phyloP scores from a whole-genome alignment of 306 rosid genomes.

The Urtica urens region DNA sequence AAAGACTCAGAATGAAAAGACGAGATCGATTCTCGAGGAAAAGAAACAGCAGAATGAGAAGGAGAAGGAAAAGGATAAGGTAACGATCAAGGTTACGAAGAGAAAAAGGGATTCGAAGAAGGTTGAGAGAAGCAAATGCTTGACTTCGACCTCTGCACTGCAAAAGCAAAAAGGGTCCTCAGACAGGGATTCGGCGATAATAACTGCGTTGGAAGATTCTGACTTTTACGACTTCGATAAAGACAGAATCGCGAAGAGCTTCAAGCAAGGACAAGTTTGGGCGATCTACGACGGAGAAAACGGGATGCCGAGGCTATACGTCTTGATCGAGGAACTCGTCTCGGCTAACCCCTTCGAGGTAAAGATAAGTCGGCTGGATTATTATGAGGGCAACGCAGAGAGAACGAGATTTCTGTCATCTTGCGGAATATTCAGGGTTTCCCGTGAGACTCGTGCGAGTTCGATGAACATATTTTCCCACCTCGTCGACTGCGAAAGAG shows the following conservation, averaged over 20 bases:
- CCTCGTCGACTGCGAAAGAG: constrained; percentile 59
- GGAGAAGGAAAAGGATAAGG: constrained; percentile 11
- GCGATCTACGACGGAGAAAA: constrained; percentile 69
- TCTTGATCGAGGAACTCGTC: constrained; percentile 55
- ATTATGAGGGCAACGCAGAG: constrained; percentile 41
- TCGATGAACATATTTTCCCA: constrained; percentile 70
- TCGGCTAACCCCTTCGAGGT: constrained; percentile 58
- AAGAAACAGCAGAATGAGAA: constrained; percentile 20
- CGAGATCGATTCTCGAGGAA: constrained; percentile 21
- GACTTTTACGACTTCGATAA: constrained; percentile 72
- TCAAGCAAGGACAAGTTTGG: constrained; percentile 91
- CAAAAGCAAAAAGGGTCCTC: constrained; percentile 12
- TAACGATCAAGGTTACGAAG: constrained; percentile 1
- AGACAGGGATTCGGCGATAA: constrained; percentile 24
- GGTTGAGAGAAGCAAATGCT: too few species aligned
- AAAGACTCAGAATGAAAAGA: constrained; percentile 31
- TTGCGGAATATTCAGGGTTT: constrained; percentile 73
- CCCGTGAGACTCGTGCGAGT: constrained; percentile 33
- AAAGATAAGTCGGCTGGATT: constrained; percentile 77
- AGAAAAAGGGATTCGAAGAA: constrained; percentile 23
- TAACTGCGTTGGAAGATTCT: constrained; percentile 65
- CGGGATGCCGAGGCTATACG: constrained; percentile 84
- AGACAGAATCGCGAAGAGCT: constrained; percentile 69
- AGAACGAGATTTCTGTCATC: constrained; percentile 48
- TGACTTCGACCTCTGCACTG: constrained; percentile 12